These are phyloP conservation scores for Parasarocladium wereldwijsianum DNA, from an alignment of 2,329 filamentous ascomycete species.

Conservation along the genomic window DNA sequence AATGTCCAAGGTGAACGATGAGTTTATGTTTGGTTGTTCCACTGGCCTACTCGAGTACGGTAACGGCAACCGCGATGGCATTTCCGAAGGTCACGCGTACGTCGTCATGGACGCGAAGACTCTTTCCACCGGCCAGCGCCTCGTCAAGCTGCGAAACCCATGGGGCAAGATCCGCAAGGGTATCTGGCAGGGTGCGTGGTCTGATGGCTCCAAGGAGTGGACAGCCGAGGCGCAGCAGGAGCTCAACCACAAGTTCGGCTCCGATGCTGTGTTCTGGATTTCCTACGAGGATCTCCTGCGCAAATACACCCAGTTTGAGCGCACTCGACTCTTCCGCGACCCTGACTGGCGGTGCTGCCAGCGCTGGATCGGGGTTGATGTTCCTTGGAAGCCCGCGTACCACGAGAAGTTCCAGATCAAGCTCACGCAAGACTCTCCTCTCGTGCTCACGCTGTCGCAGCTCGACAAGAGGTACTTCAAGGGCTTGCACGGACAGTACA, in stretches of 20 bases:
- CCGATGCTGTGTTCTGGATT: slow-evolving; percentile 51
- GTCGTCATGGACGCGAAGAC: slow-evolving; percentile 43
- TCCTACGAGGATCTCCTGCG: slow-evolving; percentile 46
- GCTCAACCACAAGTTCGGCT: slow-evolving; percentile 43
- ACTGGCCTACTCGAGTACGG: slow-evolving; percentile 49
- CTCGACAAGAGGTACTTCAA: slow-evolving; percentile 48
- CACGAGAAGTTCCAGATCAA: slow-evolving; percentile 46
- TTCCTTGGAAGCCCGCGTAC: slow-evolving; percentile 47
- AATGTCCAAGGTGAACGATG: slow-evolving; percentile 63
- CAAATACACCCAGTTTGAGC: slow-evolving; percentile 47
- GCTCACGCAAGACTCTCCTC: slow-evolving; percentile 37
- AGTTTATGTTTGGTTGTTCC: slow-evolving; percentile 63
- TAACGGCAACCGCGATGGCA: slow-evolving; percentile 44
- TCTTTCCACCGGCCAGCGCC: slow-evolving; percentile 34
- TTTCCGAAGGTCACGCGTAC: slow-evolving; percentile 44
- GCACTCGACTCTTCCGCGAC: slow-evolving; percentile 46
- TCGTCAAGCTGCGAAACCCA: slow-evolving; percentile 44
- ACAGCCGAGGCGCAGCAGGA: slow-evolving; percentile 42
- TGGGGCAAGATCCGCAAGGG: slow-evolving; percentile 45
- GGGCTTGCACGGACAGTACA: slow-evolving; percentile 45
- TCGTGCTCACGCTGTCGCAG: slow-evolving; percentile 46
- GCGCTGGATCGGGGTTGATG: slow-evolving; percentile 46
- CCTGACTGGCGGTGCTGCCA: slow-evolving; percentile 40
- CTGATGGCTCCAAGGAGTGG: slow-evolving; percentile 47
- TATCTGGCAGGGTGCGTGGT: slow-evolving; percentile 45